Conservation (phyloP, 495 filamentous ascomycete species). For the Rhizodiscina lignyota region DNA sequence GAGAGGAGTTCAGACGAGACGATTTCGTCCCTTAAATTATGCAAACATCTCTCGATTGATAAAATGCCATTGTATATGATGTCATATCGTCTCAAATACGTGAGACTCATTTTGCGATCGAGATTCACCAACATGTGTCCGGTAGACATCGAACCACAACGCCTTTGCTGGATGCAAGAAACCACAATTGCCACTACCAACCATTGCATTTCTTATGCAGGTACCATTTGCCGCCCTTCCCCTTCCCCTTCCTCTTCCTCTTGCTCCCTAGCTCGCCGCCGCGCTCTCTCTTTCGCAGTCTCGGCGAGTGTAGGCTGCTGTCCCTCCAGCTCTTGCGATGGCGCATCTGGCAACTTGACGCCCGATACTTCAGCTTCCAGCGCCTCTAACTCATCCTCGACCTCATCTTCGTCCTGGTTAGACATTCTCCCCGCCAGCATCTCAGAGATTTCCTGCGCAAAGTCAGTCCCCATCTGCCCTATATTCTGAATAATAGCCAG, state of each 20-base stretch:
- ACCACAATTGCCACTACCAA: no score
- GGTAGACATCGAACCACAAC: no score
- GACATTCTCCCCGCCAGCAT: constrained; percentile 75
- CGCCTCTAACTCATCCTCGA: constrained; percentile 81
- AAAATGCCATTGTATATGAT: no score
- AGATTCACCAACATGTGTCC: no score
- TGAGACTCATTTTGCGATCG: no score
- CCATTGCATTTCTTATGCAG: no score
- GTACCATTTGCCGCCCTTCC: no score
- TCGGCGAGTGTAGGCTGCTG: constrained; percentile 10
- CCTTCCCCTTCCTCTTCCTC: constrained; percentile 4
- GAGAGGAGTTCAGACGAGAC: no score
- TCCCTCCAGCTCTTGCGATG: constrained; percentile 23
- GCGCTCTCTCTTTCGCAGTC: constrained; percentile 13
- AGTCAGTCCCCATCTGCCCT: neutral
- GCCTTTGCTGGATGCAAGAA: no score
- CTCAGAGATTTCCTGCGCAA: constrained; percentile 62
- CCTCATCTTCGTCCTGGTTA: constrained; percentile 91
- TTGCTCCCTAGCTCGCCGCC: constrained; percentile 13
- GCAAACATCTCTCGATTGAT: no score
- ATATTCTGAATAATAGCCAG: neutral
- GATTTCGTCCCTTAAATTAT: no score
- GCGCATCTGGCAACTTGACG: constrained; percentile 42
- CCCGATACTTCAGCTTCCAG: constrained; percentile 49
- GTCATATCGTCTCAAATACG: no score